Conservation (phyloP, 1,284 basidiomycete species). For the Trichosporon coremiiforme region DNA sequence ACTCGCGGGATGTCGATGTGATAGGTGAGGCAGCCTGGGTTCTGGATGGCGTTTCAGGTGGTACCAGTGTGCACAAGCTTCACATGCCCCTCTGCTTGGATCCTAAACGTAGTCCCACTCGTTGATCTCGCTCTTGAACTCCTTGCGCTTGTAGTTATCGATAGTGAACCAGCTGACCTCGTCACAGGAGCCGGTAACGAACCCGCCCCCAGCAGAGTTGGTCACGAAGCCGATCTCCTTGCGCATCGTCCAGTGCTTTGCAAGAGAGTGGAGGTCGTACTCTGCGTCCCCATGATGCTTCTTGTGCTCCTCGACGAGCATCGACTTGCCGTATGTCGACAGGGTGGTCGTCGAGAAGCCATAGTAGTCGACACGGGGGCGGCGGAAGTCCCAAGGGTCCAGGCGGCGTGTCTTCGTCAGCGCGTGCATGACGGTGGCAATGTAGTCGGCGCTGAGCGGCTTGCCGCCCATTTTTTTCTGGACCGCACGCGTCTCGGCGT, state of each 20-base stretch:
- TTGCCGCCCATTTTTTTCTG: background rate
- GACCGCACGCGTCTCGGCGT: background rate
- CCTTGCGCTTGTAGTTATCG: background rate
- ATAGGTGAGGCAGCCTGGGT: background rate
- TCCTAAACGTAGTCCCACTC: constrained; percentile 1
- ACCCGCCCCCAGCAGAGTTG: background rate
- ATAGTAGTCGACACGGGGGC: constrained; percentile 3
- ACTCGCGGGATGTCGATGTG: background rate
- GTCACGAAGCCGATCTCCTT: background rate
- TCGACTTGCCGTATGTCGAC: background rate
- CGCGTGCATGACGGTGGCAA: background rate
- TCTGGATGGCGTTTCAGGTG: constrained; percentile 1
- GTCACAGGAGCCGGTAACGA: background rate
- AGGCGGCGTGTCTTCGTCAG: background rate
- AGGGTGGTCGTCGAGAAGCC: background rate
- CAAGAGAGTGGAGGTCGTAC: background rate
- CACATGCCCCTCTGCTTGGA: no score
- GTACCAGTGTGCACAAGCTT: background rate
- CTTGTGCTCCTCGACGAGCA: background rate
- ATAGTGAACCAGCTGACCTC: background rate
- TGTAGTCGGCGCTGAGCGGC: constrained; percentile 3
- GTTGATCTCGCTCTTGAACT: background rate
- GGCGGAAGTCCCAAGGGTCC: background rate
- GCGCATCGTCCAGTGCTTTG: background rate
- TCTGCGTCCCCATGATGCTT: background rate